Evolutionary conservation across 2,329 filamentous ascomycete species (phyloP).

Genomic region (Neospermospora avenae): DNA sequence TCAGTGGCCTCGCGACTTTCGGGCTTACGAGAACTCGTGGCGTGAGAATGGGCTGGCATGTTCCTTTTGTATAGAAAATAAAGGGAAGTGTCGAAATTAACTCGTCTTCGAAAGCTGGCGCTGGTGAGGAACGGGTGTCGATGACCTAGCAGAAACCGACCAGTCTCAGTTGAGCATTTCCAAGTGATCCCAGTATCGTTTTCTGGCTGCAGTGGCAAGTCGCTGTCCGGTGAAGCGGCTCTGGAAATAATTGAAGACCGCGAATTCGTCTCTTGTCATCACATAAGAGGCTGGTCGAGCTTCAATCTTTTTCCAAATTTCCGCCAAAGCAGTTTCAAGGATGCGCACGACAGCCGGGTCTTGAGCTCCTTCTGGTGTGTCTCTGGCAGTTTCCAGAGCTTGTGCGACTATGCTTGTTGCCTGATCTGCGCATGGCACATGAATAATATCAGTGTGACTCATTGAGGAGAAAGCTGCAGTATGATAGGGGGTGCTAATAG

Average conservation of each 20-base stretch:
- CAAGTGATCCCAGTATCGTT: slow-evolving; percentile 51
- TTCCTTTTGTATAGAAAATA: not conserved
- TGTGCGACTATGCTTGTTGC: slow-evolving; percentile 47
- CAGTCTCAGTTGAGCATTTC: slow-evolving; percentile 20
- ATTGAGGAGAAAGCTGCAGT: slow-evolving; percentile 19
- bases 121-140: not conserved
- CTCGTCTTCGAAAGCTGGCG: not conserved
- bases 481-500: slow-evolving; percentile 16
- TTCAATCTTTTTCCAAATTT: slow-evolving; percentile 67
- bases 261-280: slow-evolving; percentile 74
- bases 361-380: slow-evolving; percentile 62
- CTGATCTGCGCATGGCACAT: slow-evolving; percentile 17
- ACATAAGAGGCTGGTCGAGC: slow-evolving; percentile 66
- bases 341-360: slow-evolving; percentile 61
- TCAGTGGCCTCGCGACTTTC: not conserved
- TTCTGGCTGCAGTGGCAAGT: slow-evolving; percentile 46
- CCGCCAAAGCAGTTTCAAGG: slow-evolving; percentile 60
- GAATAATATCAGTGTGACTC: slow-evolving; percentile 25
- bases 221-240: slow-evolving; percentile 56
- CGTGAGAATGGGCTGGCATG: not conserved
- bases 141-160: not conserved
- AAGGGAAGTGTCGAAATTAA: not conserved
- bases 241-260: slow-evolving; percentile 83
- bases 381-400: slow-evolving; percentile 73
- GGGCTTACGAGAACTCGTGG: not conserved